These are phyloP conservation scores for Pseudocercospora fijiensis DNA, from an alignment of 2,329 filamentous ascomycete species.

Conservation along the genomic window DNA sequence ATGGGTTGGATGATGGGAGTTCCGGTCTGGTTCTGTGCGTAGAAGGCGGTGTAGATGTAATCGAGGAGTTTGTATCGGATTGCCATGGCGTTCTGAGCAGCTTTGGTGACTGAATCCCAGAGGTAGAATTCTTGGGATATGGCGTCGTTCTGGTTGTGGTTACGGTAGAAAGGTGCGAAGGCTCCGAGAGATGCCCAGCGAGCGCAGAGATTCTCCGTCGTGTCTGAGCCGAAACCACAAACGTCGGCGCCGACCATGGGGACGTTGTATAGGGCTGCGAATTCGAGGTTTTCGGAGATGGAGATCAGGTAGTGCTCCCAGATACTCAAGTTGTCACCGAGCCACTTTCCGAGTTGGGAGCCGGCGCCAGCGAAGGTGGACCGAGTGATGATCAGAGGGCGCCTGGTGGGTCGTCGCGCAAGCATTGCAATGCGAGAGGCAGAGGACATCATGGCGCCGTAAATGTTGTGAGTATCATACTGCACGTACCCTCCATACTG, in stretches of 20 bases:
- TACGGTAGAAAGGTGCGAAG: slow-evolving; percentile 73
- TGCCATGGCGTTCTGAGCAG: slow-evolving; percentile 66
- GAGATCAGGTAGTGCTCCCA: slow-evolving; percentile 49
- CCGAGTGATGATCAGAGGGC: slow-evolving; percentile 72
- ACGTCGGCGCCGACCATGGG: slow-evolving; percentile 61
- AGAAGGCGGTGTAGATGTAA: slow-evolving; percentile 73
- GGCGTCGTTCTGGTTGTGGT: slow-evolving; percentile 60
- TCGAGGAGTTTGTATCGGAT: slow-evolving; percentile 75
- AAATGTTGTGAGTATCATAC: slow-evolving; percentile 77
- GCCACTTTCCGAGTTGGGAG: slow-evolving; percentile 58
- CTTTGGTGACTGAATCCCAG: slow-evolving; percentile 62
- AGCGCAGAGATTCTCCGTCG: slow-evolving; percentile 67
- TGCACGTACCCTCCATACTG: slow-evolving; percentile 66
- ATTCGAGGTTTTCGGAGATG: slow-evolving; percentile 47
- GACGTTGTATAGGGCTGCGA: slow-evolving; percentile 49
- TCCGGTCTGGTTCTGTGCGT: slow-evolving; percentile 60
- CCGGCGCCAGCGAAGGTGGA: slow-evolving; percentile 75
- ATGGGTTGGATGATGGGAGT: slow-evolving; percentile 67
- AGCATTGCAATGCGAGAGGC: slow-evolving; percentile 66
- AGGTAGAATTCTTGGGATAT: slow-evolving; percentile 71
- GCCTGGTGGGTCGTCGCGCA: slow-evolving; percentile 59
- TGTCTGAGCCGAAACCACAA: slow-evolving; percentile 70
- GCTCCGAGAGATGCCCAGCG: slow-evolving; percentile 74
- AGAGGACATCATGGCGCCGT: slow-evolving; percentile 72
- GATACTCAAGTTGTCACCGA: slow-evolving; percentile 54